Percentiles rank a stretch among this genome's conserved stretches.
Conservation (phyloP, 768 basidiomycete species). For the Rhodotorula kratochvilovae region DNA sequence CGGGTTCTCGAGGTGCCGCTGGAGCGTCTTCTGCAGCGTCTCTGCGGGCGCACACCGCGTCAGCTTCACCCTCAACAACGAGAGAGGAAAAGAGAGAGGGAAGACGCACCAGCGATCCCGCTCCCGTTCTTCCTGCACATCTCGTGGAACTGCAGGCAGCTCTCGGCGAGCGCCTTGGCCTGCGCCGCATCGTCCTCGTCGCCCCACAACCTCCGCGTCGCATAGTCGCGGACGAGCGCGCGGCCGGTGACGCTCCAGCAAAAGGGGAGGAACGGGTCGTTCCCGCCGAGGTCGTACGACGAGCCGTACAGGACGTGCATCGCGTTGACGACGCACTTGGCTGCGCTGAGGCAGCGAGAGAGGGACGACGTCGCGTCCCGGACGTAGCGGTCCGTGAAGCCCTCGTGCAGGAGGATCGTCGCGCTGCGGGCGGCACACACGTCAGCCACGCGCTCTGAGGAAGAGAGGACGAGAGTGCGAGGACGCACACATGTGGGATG, state of each 20-base stretch:
- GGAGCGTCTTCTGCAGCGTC: slow-evolving; percentile 2
- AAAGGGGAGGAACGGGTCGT: slow-evolving; percentile 36
- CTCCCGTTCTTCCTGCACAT: slow-evolving; percentile 9
- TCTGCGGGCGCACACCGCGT: not conserved
- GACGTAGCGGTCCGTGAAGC: slow-evolving; percentile 25
- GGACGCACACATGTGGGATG: slow-evolving; percentile 35
- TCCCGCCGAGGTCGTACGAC: slow-evolving; percentile 23
- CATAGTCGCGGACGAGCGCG: slow-evolving; percentile 31
- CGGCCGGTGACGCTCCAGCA: slow-evolving; percentile 30
- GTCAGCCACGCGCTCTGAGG: too few relatives aligned
- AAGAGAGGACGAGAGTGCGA: too few relatives aligned
- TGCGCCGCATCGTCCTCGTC: slow-evolving; percentile 8
- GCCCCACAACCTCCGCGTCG: slow-evolving; percentile 27
- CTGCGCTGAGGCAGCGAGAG: slow-evolving; percentile 18
- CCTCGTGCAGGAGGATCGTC: slow-evolving; percentile 37
- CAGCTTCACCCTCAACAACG: too few relatives aligned
- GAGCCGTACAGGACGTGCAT: slow-evolving; percentile 27
- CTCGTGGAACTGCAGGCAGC: slow-evolving; percentile 22
- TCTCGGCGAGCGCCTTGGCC: slow-evolving; percentile 17
- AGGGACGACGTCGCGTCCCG: slow-evolving; percentile 23
- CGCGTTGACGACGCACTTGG: slow-evolving; percentile 37
- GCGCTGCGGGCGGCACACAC: slow-evolving; percentile 3
- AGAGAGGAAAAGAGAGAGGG: not conserved
- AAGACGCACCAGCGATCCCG: slow-evolving; percentile 16
- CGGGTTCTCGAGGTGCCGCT: slow-evolving; percentile 16